Base-by-base conservation (phyloP, 306 rosid species). In the Carpinus viminea region DNA sequence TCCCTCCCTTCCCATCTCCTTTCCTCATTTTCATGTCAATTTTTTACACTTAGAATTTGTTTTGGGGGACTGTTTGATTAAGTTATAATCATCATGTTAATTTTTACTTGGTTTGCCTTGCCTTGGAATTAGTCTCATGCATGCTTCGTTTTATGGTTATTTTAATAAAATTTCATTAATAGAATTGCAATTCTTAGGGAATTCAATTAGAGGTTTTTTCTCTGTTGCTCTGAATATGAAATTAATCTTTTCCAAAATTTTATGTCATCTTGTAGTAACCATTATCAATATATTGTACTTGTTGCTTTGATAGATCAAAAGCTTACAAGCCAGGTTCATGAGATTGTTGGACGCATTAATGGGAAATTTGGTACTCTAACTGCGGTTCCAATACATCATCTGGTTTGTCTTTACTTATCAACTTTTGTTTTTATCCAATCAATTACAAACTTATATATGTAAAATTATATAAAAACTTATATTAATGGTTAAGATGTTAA, bases 321-420 rank as follows among this genome's bases (percentile, higher is more conserved):
- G 89, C 98, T 95, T 78, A 88, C 98, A 5, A 92, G 98, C 81
- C 98, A 92, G 84, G 98, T 95, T 90, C 98, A 95, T 82, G 97
- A 95, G 88, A 92, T 95, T 83, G 98, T 95, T 43, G 98, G 97
- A 78, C 97, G 98, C 80, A 95, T 95, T 75, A 95, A 95, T 85
- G 98, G 98, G 68, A 92, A 97, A 84, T 92, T 95, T 78, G 98
- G 98, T 80, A 95, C 98, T 79, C 97, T 95, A 31, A 91, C 93
- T 78, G 91, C 95, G 47, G 98, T 95, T 52, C 98, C 98, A 59
- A 89, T 95, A 85, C 98, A 92, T 85, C 98, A 95, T 83, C 87
- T 95, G 90, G 98, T 95, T 79, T 69, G 97, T 91, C 47, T 70
- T 70, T 74, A 51, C 57, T 64, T 83, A 52, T 69, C 80, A 78